These are phyloP conservation scores for Bruguiera hainesii DNA, from an alignment of 441 rosid genomes.

Conservation along the genomic window DNA sequence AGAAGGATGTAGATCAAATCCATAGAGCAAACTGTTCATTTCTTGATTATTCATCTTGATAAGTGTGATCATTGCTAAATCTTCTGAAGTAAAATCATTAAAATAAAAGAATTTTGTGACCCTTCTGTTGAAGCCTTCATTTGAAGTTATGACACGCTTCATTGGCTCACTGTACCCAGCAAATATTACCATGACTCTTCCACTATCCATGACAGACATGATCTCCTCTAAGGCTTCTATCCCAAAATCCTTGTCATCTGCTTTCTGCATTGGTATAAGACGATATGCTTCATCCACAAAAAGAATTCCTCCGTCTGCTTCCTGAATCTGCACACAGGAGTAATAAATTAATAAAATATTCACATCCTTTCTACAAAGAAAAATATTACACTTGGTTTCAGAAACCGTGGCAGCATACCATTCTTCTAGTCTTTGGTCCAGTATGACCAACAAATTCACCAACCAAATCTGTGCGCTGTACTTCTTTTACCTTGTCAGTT, in stretches of 20 bases:
- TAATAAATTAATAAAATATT: conserved; percentile 7
- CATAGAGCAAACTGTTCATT: conserved; percentile 58
- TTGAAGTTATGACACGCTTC: conserved; percentile 88
- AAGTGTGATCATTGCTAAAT: conserved; percentile 69
- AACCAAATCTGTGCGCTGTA: conserved; percentile 94
- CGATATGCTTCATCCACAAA: conserved; percentile 96
- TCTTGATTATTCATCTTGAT: conserved; percentile 80
- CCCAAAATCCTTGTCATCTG: conserved; percentile 96
- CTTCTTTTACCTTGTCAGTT: conserved; percentile 90
- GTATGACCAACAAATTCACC: conserved; percentile 99
- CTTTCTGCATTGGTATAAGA: conserved; percentile 87
- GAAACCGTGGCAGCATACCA: conserved; percentile 39
- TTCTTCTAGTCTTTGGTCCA: conserved; percentile 96
- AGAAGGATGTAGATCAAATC: conserved; percentile 59
- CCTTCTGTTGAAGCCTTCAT: conserved; percentile 97
- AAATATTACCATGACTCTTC: conserved; percentile 82
- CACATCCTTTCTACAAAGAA: conserved; percentile 1
- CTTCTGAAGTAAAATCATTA: conserved; percentile 65
- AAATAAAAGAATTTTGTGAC: conserved; percentile 93
- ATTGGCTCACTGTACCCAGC: conserved; percentile 96
- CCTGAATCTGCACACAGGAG: conserved; percentile 55
- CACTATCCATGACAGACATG: conserved; percentile 94
- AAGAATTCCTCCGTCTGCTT: conserved; percentile 95
- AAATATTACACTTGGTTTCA: conserved; percentile 5
- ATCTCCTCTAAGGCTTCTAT: conserved; percentile 95